Evolutionary conservation across 192 early-diverging fungal genomes (phyloP), one percentile per base, ranked within the genome.

Genomic region (Obelidium mucronatum): DNA sequence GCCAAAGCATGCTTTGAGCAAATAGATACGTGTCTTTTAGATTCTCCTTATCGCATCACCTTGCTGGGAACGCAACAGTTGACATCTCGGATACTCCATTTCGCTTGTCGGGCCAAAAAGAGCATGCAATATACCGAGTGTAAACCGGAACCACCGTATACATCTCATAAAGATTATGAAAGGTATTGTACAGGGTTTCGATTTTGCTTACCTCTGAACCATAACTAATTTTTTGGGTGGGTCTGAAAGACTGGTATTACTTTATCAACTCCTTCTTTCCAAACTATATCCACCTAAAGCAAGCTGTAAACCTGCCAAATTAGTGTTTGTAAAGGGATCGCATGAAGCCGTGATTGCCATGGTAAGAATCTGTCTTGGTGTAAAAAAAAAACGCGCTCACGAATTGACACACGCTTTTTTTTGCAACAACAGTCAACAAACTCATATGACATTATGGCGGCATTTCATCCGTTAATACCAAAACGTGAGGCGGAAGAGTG

Each of bases 41-140:
- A 64, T 34, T 70, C 73, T 52, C 79, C 82, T 5, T 84, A 79
- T 56, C 67, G n/a, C n/a, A n/a, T n/a, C n/a, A n/a, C n/a, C n/a
- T n/a, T n/a, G n/a, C n/a, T n/a, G n/a, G n/a, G n/a, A n/a, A n/a
- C n/a, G n/a, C 36, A 60, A 40, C 37, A 39, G 0, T 75, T 13
- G 22, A 33, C 62, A 63, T 42, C 67, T 90, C 87, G 79, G 8
- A 73, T 95, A 8, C 86, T 91, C 8, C 94, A 95, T 76, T 94
- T 94, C 75, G 73, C 91, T 30, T 93, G 89, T 78, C 90, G 91
- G 65, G 87, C 90, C 2, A 89, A 84, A 52, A 65, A 72, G 11
- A 79, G 86, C 44, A 81, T 89, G 24, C 92, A 93, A 77, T 91
- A 90, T 80, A 92, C 90, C 6, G 87, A 89, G 66, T 89, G 91